Evolutionary conservation across 2,329 filamentous ascomycete species (phyloP).

Genomic region (Knoxdaviesia capensis): DNA sequence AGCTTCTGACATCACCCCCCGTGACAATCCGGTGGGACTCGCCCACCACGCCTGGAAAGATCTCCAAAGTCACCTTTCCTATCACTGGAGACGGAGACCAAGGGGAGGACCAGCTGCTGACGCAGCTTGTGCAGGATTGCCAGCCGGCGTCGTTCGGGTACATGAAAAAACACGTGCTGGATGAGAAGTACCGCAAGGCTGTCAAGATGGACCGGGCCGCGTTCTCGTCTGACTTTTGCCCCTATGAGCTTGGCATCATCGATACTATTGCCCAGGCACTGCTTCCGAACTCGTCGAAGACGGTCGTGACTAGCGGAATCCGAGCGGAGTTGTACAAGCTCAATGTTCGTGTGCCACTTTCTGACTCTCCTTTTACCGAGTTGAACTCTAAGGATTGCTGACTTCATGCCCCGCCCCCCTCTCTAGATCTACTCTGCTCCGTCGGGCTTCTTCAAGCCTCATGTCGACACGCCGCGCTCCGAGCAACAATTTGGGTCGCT

Average conservation of each 20-base stretch:
- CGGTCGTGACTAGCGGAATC: slow-evolving; percentile 14
- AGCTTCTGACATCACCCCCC: neutral
- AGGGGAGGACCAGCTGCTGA: neutral
- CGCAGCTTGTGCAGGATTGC: slow-evolving; percentile 2
- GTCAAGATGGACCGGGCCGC: slow-evolving; percentile 22
- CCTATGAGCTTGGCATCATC: slow-evolving; percentile 29
- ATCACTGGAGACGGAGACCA: neutral
- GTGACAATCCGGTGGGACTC: neutral
- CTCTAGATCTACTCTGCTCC: slow-evolving; percentile 27
- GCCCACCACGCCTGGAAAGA: neutral
- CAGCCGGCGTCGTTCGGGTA: slow-evolving; percentile 27
- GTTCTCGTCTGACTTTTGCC: slow-evolving; percentile 30
- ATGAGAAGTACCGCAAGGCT: slow-evolving; percentile 31
- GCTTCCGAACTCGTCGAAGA: slow-evolving; percentile 10
- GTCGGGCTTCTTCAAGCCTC: slow-evolving; percentile 26
- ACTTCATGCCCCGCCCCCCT: too few species aligned
- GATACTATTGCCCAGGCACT: slow-evolving; percentile 25
- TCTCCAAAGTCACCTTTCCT: neutral
- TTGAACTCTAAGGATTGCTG: too few species aligned
- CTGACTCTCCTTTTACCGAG: too few species aligned
- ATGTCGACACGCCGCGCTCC: slow-evolving; percentile 32
- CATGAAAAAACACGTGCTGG: slow-evolving; percentile 22
- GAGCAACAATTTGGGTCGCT: slow-evolving; percentile 28
- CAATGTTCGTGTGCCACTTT: slow-evolving; percentile 17
- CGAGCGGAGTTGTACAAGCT: slow-evolving; percentile 35